Evolutionary conservation across 2,329 filamentous ascomycete genomes (phyloP).

Genomic region (Paecilomyces formosus): DNA sequence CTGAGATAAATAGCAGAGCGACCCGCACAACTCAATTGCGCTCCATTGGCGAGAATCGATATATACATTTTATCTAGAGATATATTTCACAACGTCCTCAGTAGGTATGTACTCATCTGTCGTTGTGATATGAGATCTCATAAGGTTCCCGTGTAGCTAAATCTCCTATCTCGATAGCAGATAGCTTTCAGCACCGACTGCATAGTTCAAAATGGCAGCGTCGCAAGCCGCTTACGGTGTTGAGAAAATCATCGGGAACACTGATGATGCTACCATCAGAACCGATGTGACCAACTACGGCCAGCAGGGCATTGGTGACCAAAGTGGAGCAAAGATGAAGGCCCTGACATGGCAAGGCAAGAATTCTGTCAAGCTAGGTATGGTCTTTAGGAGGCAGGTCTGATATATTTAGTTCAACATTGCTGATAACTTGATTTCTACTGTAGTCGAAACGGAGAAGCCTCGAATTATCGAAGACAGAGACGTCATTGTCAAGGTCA

Average conservation of each 20-base stretch:
- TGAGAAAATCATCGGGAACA: conserved; percentile 64
- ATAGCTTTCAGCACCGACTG: not conserved
- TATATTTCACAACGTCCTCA: not conserved
- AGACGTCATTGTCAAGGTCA: conserved; percentile 77
- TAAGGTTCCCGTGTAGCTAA: not conserved
- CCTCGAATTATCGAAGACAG: conserved; percentile 64
- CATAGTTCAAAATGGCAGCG: conserved; percentile 42
- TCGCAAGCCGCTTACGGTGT: conserved; percentile 60
- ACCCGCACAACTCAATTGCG: not conserved
- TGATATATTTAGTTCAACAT: not conserved
- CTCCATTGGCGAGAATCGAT: not conserved
- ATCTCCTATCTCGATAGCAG: not conserved
- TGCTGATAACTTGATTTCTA: not conserved
- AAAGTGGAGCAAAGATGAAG: conserved; percentile 60
- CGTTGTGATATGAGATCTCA: not conserved
- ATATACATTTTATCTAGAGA: not conserved
- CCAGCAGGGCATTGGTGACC: conserved; percentile 46
- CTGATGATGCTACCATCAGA: conserved; percentile 53
- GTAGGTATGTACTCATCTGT: not conserved
- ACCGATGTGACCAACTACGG: conserved; percentile 66
- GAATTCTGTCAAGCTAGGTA: conserved; percentile 63
- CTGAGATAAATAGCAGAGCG: not conserved
- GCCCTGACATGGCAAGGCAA: conserved; percentile 78
- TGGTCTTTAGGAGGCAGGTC: not conserved
- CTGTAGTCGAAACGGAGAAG: conserved; percentile 54